Evolutionary conservation across 768 basidiomycete genomes (phyloP).

Genomic region (Auricularia sp.): DNA sequence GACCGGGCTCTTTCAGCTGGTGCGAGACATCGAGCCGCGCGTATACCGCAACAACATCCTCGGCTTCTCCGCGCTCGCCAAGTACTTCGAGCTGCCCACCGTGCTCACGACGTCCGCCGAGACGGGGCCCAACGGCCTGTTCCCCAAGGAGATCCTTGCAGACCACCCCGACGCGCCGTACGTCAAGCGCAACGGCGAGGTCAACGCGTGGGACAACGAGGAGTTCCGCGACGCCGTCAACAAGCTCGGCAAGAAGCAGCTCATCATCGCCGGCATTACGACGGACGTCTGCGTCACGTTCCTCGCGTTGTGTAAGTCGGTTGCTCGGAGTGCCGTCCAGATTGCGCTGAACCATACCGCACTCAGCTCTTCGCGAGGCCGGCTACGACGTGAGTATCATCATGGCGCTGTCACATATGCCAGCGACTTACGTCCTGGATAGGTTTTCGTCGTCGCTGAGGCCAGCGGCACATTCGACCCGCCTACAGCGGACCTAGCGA

Average conservation of each 20-base stretch:
- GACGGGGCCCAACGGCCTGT: conserved; percentile 36
- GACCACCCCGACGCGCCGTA: conserved; percentile 36
- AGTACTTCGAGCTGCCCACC: conserved; percentile 36
- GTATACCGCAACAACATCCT: conserved; percentile 35
- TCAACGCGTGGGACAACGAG: conserved; percentile 42
- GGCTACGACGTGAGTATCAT: conserved; percentile 14
- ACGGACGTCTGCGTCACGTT: conserved; percentile 44
- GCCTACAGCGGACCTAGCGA: conserved; percentile 33
- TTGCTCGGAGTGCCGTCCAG: no score
- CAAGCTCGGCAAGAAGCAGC: conserved; percentile 39
- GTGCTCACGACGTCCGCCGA: conserved; percentile 37
- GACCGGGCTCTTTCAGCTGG: conserved; percentile 36
- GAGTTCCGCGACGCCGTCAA: conserved; percentile 38
- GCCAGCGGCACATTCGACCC: conserved; percentile 34
- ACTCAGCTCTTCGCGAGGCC: conserved; percentile 27
- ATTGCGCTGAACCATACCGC: not conserved
- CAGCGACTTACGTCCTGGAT: conserved; percentile 17
- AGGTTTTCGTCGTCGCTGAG: conserved; percentile 37
- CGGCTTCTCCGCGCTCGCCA: conserved; percentile 36
- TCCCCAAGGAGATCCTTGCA: conserved; percentile 33
- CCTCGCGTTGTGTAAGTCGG: conserved; percentile 27
- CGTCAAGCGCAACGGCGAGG: conserved; percentile 39
- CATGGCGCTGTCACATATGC: no score
- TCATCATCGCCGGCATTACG: conserved; percentile 38
- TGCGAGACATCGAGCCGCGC: conserved; percentile 29